A percentile compares a stretch with the other conserved stretches of the same genome.
Evolutionary conservation across 1,284 basidiomycete species (phyloP).

Genomic region (Ceraceosorus guamensis): DNA sequence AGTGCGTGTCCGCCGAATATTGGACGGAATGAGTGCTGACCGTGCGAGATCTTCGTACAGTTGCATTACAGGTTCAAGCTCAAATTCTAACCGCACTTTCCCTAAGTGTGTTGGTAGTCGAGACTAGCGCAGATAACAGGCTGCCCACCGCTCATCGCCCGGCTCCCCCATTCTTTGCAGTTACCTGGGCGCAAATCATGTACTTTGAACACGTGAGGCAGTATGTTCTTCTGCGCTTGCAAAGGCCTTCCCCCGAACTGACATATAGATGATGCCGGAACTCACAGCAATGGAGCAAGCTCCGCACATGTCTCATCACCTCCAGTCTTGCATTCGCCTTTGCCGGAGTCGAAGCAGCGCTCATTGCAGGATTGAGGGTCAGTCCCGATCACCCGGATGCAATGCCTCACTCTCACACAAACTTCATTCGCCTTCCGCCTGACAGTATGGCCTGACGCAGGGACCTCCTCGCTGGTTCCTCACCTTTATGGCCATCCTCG

Average conservation of each 20-base stretch:
- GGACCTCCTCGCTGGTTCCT: constrained; percentile 1
- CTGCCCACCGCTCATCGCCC: too few relatives aligned
- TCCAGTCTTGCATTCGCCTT: too few relatives aligned
- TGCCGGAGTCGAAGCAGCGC: too few relatives aligned
- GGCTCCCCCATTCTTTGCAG: neutral
- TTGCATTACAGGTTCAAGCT: constrained; percentile 24
- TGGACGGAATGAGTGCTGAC: neutral
- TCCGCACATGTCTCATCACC: too few relatives aligned
- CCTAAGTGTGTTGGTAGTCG: constrained; percentile 5
- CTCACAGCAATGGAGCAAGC: too few relatives aligned
- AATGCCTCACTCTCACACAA: too few relatives aligned
- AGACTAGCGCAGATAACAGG: neutral
- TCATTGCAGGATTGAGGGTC: too few relatives aligned
- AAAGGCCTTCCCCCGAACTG: too few relatives aligned
- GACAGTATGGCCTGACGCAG: constrained; percentile 3
- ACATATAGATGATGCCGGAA: too few relatives aligned
- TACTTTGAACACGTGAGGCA: constrained; percentile 16
- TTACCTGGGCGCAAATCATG: constrained; percentile 22
- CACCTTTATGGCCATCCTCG: constrained; percentile 13
- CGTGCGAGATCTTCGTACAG: neutral
- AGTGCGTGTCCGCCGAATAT: neutral
- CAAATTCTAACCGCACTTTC: constrained; percentile 22
- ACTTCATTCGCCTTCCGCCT: too few relatives aligned
- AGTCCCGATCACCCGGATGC: too few relatives aligned
- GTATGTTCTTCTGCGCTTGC: too few relatives aligned